phyloP scores from a whole-genome alignment of 2,329 filamentous ascomycete genomes.

The Phoma sp. region DNA sequence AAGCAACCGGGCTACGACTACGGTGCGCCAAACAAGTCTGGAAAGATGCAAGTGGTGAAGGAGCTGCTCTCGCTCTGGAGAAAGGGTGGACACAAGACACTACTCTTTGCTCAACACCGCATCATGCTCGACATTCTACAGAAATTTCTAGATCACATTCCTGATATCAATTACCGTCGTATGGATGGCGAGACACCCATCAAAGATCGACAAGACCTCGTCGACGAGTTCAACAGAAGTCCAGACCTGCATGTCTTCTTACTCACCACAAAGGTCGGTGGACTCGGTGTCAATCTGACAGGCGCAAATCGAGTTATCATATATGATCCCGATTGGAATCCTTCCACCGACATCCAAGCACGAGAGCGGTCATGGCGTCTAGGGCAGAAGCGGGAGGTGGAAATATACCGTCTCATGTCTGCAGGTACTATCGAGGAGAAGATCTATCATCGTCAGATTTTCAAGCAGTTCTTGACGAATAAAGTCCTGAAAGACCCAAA shows the following conservation, averaged over 20 bases:
- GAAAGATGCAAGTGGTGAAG: slow-evolving; percentile 95
- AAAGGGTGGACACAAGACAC: slow-evolving; percentile 87
- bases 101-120: slow-evolving; percentile 90
- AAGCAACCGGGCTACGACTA: slow-evolving; percentile 75
- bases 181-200: slow-evolving; percentile 96
- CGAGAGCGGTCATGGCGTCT: slow-evolving; percentile 94
- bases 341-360: slow-evolving; percentile 93
- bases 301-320: slow-evolving; percentile 97
- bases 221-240: slow-evolving; percentile 90
- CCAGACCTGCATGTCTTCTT: slow-evolving; percentile 85
- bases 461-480: slow-evolving; percentile 97
- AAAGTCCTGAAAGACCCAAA: slow-evolving; percentile 95
- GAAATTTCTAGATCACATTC: slow-evolving; percentile 73
- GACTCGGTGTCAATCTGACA: slow-evolving; percentile 91
- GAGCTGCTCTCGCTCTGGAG: slow-evolving; percentile 89
- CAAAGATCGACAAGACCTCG: slow-evolving; percentile 84
- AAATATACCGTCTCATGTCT: slow-evolving; percentile 97
- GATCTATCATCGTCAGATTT: slow-evolving; percentile 98
- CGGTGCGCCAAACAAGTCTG: slow-evolving; percentile 79
- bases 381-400: slow-evolving; percentile 92
- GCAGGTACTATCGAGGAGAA: slow-evolving; percentile 98
- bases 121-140: slow-evolving; percentile 97
- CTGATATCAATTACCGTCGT: slow-evolving; percentile 77
- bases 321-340: slow-evolving; percentile 98
- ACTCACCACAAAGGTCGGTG: slow-evolving; percentile 93